A percentile compares a stretch with the other conserved stretches of the same genome.
Conservation (phyloP, 805 yeast genomes). For the Blastobotrys parvus region DNA sequence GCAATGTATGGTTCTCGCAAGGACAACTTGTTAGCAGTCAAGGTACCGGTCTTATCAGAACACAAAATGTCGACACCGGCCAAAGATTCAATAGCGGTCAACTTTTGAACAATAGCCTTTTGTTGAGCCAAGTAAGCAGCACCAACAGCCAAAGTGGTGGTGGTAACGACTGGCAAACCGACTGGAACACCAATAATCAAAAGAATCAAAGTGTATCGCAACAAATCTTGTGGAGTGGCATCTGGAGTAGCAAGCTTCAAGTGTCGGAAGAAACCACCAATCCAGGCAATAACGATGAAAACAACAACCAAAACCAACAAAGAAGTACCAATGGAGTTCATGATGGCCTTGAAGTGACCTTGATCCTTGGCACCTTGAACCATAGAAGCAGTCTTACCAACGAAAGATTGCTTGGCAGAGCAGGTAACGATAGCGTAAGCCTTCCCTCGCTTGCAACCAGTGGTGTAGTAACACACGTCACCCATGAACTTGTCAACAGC, state of each 20-base stretch:
- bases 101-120: constrained; percentile 93
- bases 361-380: constrained; percentile 94
- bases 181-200: constrained; percentile 98
- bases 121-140: constrained; percentile 96
- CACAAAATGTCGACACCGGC: constrained; percentile 97
- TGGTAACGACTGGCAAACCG: constrained; percentile 96
- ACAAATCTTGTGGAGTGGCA: constrained; percentile 38
- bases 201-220: constrained; percentile 89
- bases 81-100: constrained; percentile 91
- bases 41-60: constrained; percentile 96
- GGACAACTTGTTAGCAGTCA: constrained; percentile 92
- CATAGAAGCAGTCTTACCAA: constrained; percentile 96
- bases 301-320: constrained; percentile 79
- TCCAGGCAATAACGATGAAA: constrained; percentile 84
- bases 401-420: constrained; percentile 91
- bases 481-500: constrained; percentile 92
- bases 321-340: constrained; percentile 94
- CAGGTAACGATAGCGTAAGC: constrained; percentile 88
- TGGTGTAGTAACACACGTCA: constrained; percentile 85
- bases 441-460: constrained; percentile 95
- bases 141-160: constrained; percentile 99
- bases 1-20: constrained; percentile 97
- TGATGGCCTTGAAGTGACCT: constrained; percentile 96
- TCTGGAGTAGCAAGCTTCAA: constrained; percentile 65
- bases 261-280: constrained; percentile 92